Conservation (phyloP, 768 basidiomycete genomes). For the Rickenella mellea region DNA sequence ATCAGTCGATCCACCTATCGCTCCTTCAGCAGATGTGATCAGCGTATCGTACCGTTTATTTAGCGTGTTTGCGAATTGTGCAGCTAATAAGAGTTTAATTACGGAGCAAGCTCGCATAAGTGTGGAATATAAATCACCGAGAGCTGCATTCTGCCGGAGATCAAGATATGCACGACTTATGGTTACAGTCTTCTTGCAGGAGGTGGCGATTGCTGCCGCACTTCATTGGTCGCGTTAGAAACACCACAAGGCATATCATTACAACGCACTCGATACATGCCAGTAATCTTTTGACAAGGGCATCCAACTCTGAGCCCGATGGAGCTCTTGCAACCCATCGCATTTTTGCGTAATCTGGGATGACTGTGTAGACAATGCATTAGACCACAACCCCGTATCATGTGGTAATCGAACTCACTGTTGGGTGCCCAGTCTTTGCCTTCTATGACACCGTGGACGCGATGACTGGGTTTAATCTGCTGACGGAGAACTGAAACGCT, state of each 20-base stretch:
- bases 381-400: not conserved
- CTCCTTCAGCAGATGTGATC: constrained; percentile 57
- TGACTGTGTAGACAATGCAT: constrained; percentile 36
- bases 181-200: constrained; percentile 41
- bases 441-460: constrained; percentile 72
- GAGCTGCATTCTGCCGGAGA: constrained; percentile 56
- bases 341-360: constrained; percentile 74
- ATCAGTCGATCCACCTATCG: constrained; percentile 70
- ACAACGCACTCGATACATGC: constrained; percentile 61
- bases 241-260: not conserved
- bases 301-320: constrained; percentile 48
- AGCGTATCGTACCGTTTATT: constrained; percentile 44
- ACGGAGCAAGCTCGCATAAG: not conserved
- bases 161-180: constrained; percentile 33
- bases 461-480: constrained; percentile 67
- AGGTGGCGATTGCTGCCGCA: constrained; percentile 60
- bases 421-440: constrained; percentile 71
- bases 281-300: constrained; percentile 47
- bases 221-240: too few species aligned
- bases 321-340: constrained; percentile 73
- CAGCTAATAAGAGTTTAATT: constrained; percentile 29
- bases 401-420: constrained; percentile 30
- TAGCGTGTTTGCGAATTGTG: constrained; percentile 54
- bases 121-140: constrained; percentile 31
- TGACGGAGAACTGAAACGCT: constrained; percentile 75